phyloP scores from a whole-genome alignment of 1,284 basidiomycete species.

The Ustilago lituana region DNA sequence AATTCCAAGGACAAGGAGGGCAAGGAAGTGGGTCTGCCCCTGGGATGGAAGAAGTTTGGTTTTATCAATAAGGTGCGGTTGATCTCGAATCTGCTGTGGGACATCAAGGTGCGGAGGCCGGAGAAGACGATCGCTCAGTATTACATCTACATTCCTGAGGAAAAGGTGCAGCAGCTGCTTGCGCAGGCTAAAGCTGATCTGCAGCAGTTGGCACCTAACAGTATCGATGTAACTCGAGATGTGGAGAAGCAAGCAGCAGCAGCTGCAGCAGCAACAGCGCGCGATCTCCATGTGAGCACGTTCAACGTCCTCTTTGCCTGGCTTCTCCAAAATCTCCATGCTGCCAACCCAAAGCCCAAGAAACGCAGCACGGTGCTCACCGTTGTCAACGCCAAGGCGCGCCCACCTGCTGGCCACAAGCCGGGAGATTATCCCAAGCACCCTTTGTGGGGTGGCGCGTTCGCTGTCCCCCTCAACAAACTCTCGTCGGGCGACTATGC shows the following conservation, averaged over 20 bases:
- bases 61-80: conserved; percentile 9
- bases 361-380: conserved; percentile 10
- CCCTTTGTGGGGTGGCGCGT: conserved; percentile 25
- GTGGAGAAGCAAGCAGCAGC: conserved; percentile 1
- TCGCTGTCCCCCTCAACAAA: conserved; percentile 7
- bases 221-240: background rate
- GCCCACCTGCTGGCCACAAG: conserved; percentile 11
- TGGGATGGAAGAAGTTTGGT: conserved; percentile 18
- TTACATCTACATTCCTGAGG: conserved; percentile 25
- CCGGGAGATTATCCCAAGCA: conserved; percentile 15
- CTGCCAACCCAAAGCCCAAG: conserved; percentile 1
- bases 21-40: conserved; percentile 3
- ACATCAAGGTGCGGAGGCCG: conserved; percentile 18
- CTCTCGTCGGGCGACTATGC: conserved; percentile 13
- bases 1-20: background rate
- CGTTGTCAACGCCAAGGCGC: conserved; percentile 23
- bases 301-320: conserved; percentile 37
- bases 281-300: conserved; percentile 11
- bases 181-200: conserved; percentile 10
- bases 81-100: conserved; percentile 17
- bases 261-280: too few relatives aligned
- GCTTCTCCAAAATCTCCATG: conserved; percentile 27
- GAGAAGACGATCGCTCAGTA: conserved; percentile 24
- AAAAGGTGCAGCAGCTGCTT: conserved; percentile 12
- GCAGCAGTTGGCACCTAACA: conserved; percentile 1